A percentile compares a stretch with the other conserved stretches of the same genome.
Evolutionary conservation across 2,329 filamentous ascomycete genomes (phyloP).

Genomic region (Trichothecium roseum): DNA sequence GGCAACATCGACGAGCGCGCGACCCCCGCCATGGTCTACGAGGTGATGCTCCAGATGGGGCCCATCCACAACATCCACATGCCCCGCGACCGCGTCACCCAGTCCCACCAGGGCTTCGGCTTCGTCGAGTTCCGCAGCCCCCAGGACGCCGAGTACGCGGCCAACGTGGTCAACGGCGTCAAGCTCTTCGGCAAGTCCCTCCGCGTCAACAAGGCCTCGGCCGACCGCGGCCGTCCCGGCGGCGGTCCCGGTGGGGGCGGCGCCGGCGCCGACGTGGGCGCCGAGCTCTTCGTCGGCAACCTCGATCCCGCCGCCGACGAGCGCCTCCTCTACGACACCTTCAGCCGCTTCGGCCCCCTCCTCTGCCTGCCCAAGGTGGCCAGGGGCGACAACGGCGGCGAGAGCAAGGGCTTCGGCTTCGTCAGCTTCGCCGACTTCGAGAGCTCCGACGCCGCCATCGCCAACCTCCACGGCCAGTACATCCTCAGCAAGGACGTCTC

Average conservation of each 20-base stretch:
- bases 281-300: slow-evolving; percentile 94
- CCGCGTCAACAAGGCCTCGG: slow-evolving; percentile 84
- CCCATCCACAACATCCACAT: slow-evolving; percentile 97
- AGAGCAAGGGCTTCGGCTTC: slow-evolving; percentile 94
- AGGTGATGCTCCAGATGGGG: slow-evolving; percentile 95
- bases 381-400: slow-evolving; percentile 75
- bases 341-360: slow-evolving; percentile 81
- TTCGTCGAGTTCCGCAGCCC: slow-evolving; percentile 98
- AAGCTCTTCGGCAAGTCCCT: slow-evolving; percentile 89
- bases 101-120: slow-evolving; percentile 93
- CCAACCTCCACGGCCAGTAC: slow-evolving; percentile 92
- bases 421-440: slow-evolving; percentile 91
- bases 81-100: slow-evolving; percentile 94
- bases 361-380: slow-evolving; percentile 83
- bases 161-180: slow-evolving; percentile 93
- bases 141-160: slow-evolving; percentile 92
- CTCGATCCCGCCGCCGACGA: slow-evolving; percentile 91
- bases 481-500: slow-evolving; percentile 94
- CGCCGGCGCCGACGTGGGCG: slow-evolving; percentile 84
- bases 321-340: slow-evolving; percentile 89
- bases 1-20: slow-evolving; percentile 98
- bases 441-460: slow-evolving; percentile 80
- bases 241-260: slow-evolving; percentile 84
- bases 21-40: slow-evolving; percentile 82
- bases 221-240: slow-evolving; percentile 93